phyloP scores from a whole-genome alignment of 2,329 filamentous ascomycete species.

The Whalleya microplaca region DNA sequence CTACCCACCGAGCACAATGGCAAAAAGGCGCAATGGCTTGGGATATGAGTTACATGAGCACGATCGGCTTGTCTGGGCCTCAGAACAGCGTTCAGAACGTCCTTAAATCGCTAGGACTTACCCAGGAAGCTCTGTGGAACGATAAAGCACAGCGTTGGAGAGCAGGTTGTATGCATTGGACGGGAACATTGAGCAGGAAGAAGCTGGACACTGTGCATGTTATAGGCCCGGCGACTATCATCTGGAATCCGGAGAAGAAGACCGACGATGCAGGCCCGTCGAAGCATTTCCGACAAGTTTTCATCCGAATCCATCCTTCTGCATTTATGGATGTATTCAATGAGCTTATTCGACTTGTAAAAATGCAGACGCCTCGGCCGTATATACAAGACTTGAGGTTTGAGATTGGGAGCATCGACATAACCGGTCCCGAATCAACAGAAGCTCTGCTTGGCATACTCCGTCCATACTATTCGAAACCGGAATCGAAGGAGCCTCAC shows the following conservation, averaged over 20 bases:
- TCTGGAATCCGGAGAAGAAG: conserved; percentile 67
- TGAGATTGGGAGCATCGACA: conserved; percentile 64
- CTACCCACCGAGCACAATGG: conserved; percentile 79
- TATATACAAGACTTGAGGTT: conserved; percentile 71
- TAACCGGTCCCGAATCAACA: conserved; percentile 72
- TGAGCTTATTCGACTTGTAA: conserved; percentile 60
- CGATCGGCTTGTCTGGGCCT: conserved; percentile 75
- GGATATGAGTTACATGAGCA: conserved; percentile 95
- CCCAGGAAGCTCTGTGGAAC: conserved; percentile 64
- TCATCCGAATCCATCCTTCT: conserved; percentile 81
- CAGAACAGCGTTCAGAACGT: conserved; percentile 66
- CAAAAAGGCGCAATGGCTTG: conserved; percentile 80
- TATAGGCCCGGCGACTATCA: conserved; percentile 72
- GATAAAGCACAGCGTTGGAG: conserved; percentile 73
- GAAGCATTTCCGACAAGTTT: conserved; percentile 49
- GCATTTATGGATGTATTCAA: conserved; percentile 73
- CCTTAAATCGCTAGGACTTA: conserved; percentile 67
- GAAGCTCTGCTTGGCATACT: conserved; percentile 76
- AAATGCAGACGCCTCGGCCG: conserved; percentile 63
- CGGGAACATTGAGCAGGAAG: conserved; percentile 56
- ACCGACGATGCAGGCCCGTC: conserved; percentile 20
- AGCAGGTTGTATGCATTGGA: conserved; percentile 53
- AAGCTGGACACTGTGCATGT: conserved; percentile 54
- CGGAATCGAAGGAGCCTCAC: conserved; percentile 44
- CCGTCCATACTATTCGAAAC: conserved; percentile 49